phyloP scores from a whole-genome alignment of 768 basidiomycete species.

The Boletus edulis region DNA sequence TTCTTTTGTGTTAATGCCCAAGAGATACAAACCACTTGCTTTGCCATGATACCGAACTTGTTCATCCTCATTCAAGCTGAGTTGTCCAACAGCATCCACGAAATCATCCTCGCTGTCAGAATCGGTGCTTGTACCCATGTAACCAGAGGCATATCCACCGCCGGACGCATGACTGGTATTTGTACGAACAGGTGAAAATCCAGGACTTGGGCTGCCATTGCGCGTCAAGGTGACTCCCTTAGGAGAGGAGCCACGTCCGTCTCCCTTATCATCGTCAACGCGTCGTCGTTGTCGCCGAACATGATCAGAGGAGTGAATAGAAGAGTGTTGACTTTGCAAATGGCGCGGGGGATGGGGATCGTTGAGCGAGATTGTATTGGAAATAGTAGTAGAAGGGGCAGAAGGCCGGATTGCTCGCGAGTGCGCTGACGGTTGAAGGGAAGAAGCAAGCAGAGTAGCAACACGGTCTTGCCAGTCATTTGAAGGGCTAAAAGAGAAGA shows the following conservation, averaged over 20 bases:
- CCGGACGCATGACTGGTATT: slow-evolving; percentile 13
- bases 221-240: slow-evolving; percentile 1
- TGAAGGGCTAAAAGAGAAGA: slow-evolving; percentile 54
- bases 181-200: slow-evolving; percentile 14
- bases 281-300: slow-evolving; percentile 51
- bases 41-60: slow-evolving; percentile 88
- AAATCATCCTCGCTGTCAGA: slow-evolving; percentile 44
- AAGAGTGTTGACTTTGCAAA: slow-evolving; percentile 5
- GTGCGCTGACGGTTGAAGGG: slow-evolving; percentile 13
- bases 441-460: slow-evolving; percentile 20
- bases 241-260: slow-evolving; percentile 7
- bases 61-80: slow-evolving; percentile 84
- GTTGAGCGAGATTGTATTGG: slow-evolving; percentile 9
- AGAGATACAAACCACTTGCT: slow-evolving; percentile 74
- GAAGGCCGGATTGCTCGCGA: neutral
- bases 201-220: slow-evolving; percentile 18
- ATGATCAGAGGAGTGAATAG: slow-evolving; percentile 22
- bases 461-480: slow-evolving; percentile 84
- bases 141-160: slow-evolving; percentile 21
- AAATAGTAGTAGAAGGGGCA: neutral
- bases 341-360: slow-evolving; percentile 10
- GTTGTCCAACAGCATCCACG: slow-evolving; percentile 75
- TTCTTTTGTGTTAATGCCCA: slow-evolving; percentile 56
- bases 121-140: slow-evolving; percentile 32
- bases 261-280: slow-evolving; percentile 27